Base-by-base conservation (phyloP, 441 rosid genomes). In the Populus hybrid region DNA sequence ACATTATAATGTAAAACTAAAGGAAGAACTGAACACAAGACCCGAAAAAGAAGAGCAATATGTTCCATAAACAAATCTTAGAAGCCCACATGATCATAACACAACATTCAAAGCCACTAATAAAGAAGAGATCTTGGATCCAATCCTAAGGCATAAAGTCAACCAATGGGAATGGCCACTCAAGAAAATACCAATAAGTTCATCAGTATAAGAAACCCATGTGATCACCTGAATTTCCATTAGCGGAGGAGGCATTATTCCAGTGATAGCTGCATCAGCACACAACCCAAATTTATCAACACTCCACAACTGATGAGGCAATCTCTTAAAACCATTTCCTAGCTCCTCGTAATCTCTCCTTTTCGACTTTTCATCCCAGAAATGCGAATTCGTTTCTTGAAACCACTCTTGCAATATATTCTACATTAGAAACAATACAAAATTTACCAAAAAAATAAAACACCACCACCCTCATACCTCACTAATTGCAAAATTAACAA, bases 241-340 rank as follows among this genome's bases (percentile, higher is more conserved):
- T 46, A 95, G 81, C 2, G 99, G 97, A 78, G 98, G 98, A 66
- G 97, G 95, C 93, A 95, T 93, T 75, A 94, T 78, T 66, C 97
- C 98, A 53, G 95, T 92, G 71, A 95, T 87, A 65, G 97, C 94
- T 18, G 95, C 97, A 86, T 95, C 97, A 26, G 88, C 91, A 75
- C 94, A 91, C 14, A 78, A 72, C 57, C 99, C 99, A 76, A 87
- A 88, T 86, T 94, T 95, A 78, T 84, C 91, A 21, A 94, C 93
- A 80, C 88, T 90, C 99, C 99, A 95, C 78, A 95, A 78, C 85
- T 92, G 97, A 79, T 90, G 89, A 50, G 95, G 97, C 67, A 95
- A 61, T 77, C 85, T 86, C 59, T 82, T 85, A 73, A 77, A 83
- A 75, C 87, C 81, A 79, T 75, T 83, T 26, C 82, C 91, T 8